Conservation (phyloP, 1,139 yeast species). For the Nadsonia commutata region DNA sequence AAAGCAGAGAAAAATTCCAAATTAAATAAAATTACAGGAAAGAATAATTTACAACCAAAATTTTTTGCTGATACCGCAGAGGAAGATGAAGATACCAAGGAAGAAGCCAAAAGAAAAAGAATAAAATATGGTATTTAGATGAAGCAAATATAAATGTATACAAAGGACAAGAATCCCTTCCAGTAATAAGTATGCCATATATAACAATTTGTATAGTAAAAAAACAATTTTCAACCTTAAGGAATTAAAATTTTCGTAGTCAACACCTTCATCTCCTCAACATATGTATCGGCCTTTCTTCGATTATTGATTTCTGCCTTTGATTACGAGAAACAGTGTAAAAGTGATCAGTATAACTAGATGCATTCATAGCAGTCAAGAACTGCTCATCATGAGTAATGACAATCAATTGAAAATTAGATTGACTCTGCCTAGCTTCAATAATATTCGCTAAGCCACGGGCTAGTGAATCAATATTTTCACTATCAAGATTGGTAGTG, state of each 20-base stretch:
- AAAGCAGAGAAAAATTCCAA: constrained; percentile 15
- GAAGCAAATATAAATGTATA: too few species aligned
- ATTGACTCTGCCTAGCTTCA: constrained; percentile 57
- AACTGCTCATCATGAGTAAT: constrained; percentile 95
- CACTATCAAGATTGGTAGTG: constrained; percentile 85
- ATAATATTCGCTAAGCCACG: constrained; percentile 64
- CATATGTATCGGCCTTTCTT: constrained; percentile 19
- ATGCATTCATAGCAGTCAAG: constrained; percentile 70
- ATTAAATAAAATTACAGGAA: background rate
- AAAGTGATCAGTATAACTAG: constrained; percentile 77
- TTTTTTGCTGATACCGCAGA: background rate
- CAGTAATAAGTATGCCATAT: too few species aligned
- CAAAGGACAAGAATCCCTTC: too few species aligned
- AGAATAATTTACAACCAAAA: background rate
- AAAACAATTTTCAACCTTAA: constrained; percentile 2
- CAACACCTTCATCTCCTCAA: constrained; percentile 8
- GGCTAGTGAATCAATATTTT: constrained; percentile 80
- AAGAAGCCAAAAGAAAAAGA: background rate
- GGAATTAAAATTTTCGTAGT: too few species aligned
- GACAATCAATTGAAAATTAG: constrained; percentile 83
- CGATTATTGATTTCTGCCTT: constrained; percentile 63
- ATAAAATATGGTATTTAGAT: background rate
- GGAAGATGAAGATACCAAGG: background rate
- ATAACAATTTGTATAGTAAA: background rate
- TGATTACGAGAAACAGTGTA: constrained; percentile 71